Evolutionary conservation across 768 basidiomycete species (phyloP).

Genomic region (Podaxis sp.): DNA sequence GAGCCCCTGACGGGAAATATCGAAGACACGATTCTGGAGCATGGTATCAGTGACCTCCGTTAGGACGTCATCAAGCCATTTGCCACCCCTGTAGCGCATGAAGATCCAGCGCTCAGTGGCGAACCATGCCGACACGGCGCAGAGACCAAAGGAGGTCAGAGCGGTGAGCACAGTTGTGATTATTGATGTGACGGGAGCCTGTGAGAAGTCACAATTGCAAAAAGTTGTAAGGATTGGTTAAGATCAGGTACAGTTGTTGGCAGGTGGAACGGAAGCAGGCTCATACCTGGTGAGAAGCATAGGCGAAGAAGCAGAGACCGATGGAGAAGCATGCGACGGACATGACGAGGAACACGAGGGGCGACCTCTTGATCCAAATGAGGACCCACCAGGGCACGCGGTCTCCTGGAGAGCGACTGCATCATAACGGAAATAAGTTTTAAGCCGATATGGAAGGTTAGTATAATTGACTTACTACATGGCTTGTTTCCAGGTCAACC

Average conservation of each 20-base stretch:
- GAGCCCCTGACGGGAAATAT: constrained; percentile 3
- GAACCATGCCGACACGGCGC: constrained; percentile 72
- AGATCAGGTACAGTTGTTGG: background rate
- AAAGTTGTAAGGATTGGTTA: background rate
- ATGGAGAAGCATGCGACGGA: constrained; percentile 82
- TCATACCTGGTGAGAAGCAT: constrained; percentile 64
- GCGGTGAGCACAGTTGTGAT: constrained; percentile 75
- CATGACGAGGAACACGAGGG: constrained; percentile 77
- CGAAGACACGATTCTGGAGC: constrained; percentile 8
- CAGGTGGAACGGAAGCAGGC: background rate
- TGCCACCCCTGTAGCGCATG: constrained; percentile 55
- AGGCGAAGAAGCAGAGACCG: constrained; percentile 73
- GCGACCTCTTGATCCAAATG: constrained; percentile 85
- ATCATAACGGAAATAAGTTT: constrained; percentile 9
- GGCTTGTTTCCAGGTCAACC: constrained; percentile 76
- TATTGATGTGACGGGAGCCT: constrained; percentile 60
- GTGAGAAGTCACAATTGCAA: constrained; percentile 9
- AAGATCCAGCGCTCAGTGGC: constrained; percentile 67
- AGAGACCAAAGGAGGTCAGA: constrained; percentile 66
- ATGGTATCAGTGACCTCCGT: constrained; percentile 33
- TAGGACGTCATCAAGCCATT: constrained; percentile 65
- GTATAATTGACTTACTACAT: constrained; percentile 59
- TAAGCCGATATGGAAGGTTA: background rate
- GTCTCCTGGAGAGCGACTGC: constrained; percentile 68
- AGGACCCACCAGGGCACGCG: constrained; percentile 80